Percentiles rank a stretch among this genome's conserved stretches.
These are phyloP conservation scores for Apostasia ramifera DNA, from an alignment of 106 monocot species.

Conservation along the genomic window DNA sequence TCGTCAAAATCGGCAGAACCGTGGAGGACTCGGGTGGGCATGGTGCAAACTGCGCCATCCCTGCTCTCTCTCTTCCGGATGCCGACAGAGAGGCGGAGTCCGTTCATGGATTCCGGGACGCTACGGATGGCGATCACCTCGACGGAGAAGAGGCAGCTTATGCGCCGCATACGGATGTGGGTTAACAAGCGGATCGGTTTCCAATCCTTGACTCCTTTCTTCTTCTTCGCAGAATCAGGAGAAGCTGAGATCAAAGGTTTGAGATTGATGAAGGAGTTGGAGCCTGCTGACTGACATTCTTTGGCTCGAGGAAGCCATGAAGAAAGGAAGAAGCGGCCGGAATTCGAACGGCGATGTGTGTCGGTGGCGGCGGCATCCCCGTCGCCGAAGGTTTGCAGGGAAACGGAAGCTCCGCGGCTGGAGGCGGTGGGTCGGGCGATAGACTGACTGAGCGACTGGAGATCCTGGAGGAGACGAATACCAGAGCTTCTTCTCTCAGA, in stretches of 20 bases:
- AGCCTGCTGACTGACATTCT: not conserved
- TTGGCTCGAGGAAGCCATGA: constrained; percentile 32
- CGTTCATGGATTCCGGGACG: constrained; percentile 62
- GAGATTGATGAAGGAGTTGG: not conserved
- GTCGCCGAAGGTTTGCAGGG: constrained; percentile 17
- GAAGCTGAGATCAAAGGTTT: too few species aligned
- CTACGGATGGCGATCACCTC: constrained; percentile 44
- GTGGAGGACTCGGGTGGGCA: constrained; percentile 56
- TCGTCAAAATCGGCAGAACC: constrained; percentile 61
- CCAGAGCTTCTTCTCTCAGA: constrained; percentile 14
- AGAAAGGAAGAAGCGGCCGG: constrained; percentile 37
- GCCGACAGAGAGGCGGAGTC: constrained; percentile 57
- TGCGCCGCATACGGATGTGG: constrained; percentile 52
- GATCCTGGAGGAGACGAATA: constrained; percentile 34
- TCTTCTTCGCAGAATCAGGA: constrained; percentile 5
- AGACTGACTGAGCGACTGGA: constrained; percentile 27
- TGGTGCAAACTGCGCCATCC: constrained; percentile 53
- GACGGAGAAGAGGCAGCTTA: constrained; percentile 55
- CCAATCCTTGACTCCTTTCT: constrained; percentile 60
- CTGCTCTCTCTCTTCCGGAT: constrained; percentile 62
- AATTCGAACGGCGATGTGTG: constrained; percentile 5
- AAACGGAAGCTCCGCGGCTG: constrained; percentile 37
- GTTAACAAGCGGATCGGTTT: constrained; percentile 64
- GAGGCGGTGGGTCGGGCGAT: constrained; percentile 30
- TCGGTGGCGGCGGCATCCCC: not conserved